Evolutionary conservation across 192 early-diverging fungal species (phyloP).

Genomic region (Geosiphon pyriformis): DNA sequence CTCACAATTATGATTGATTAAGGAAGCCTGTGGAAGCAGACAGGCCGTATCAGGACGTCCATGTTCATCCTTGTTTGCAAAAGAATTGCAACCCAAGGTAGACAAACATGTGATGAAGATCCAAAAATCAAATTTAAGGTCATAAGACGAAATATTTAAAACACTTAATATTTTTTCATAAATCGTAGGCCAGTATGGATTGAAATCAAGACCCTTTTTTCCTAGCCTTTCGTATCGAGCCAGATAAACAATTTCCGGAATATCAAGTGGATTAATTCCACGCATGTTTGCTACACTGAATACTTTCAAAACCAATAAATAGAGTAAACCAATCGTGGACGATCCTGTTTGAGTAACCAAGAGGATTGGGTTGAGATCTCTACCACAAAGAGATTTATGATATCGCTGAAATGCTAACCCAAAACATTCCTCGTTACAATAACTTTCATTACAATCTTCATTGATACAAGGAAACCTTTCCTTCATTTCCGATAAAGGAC

Average conservation of each 20-base stretch:
- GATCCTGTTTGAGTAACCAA: not conserved
- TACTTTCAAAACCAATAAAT: not conserved
- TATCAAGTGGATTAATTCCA: not conserved
- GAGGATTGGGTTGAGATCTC: not conserved
- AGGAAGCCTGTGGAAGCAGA: not conserved
- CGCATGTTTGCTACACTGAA: not conserved
- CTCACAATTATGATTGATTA: not conserved
- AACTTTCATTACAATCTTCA: not conserved
- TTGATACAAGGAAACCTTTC: not conserved
- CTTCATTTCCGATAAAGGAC: not conserved
- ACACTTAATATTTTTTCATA: not conserved
- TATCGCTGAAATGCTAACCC: not conserved
- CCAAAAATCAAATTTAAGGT: not conserved
- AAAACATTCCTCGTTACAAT: not conserved
- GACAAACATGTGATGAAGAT: not conserved
- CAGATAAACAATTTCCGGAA: not conserved
- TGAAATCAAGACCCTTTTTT: not conserved
- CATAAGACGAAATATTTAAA: not conserved
- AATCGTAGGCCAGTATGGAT: not conserved
- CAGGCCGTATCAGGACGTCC: not conserved
- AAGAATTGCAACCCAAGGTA: not conserved
- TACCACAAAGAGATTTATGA: not conserved
- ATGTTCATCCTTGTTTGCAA: not conserved
- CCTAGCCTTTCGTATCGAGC: not conserved
- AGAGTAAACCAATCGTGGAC: not conserved